Percentiles rank a stretch among this genome's conserved stretches.
phyloP scores from a whole-genome alignment of 768 basidiomycete genomes.

The Boletus sensibilis region DNA sequence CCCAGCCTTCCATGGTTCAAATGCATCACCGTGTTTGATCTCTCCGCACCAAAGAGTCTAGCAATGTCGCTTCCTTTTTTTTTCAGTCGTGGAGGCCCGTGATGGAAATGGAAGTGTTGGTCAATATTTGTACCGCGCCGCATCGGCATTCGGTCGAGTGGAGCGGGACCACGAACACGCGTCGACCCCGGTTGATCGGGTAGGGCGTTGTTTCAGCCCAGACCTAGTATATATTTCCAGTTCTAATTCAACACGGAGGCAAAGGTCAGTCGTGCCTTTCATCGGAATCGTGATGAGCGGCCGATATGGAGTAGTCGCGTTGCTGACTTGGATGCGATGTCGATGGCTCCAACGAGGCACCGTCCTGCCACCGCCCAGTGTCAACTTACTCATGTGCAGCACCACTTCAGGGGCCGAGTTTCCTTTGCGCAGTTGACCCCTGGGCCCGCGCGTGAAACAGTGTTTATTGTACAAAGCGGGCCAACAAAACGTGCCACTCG shows the following conservation, averaged over 20 bases:
- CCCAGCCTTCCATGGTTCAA: slow-evolving; percentile 3
- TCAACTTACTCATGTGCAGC: neutral
- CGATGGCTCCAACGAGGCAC: slow-evolving; percentile 10
- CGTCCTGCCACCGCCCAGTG: slow-evolving; percentile 5
- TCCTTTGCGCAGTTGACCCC: neutral
- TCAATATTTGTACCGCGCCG: neutral
- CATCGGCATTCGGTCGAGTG: neutral
- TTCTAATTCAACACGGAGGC: neutral
- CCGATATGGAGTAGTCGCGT: neutral
- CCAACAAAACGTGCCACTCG: neutral
- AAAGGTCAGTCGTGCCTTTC: slow-evolving; percentile 4
- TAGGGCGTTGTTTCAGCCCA: slow-evolving; percentile 6
- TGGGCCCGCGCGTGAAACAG: slow-evolving; percentile 6
- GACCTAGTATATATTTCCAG: neutral
- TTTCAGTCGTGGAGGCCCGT: neutral
- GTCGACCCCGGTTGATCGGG: neutral
- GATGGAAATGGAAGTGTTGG: slow-evolving; percentile 4
- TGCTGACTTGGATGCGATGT: slow-evolving; percentile 7
- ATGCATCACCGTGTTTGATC: slow-evolving; percentile 16
- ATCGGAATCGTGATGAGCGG: slow-evolving; percentile 6
- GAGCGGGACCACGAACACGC: neutral
- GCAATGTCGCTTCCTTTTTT: slow-evolving; percentile 3
- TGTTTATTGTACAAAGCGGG: slow-evolving; percentile 1
- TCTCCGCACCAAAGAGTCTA: neutral
- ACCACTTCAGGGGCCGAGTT: neutral